Conservation (phyloP, 2,329 filamentous ascomycete genomes). For the Calonectria naviculata region DNA sequence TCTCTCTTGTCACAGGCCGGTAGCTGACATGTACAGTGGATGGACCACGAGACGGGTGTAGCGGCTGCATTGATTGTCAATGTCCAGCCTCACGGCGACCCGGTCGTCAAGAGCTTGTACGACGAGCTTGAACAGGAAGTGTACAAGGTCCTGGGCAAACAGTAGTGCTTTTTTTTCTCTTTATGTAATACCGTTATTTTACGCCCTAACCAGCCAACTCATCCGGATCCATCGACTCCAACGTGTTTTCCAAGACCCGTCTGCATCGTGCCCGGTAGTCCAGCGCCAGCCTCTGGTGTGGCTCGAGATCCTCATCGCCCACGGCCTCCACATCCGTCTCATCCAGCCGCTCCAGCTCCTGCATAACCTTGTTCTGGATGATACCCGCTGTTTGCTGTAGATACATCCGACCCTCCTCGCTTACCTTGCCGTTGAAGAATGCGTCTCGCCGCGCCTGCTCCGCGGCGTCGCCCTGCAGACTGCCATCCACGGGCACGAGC, state of each 20-base stretch:
- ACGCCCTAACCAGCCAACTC: slow-evolving; percentile 39
- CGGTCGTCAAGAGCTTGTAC: slow-evolving; percentile 47
- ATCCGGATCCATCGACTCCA: slow-evolving; percentile 51
- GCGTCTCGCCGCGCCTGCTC: slow-evolving; percentile 37
- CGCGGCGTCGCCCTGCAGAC: slow-evolving; percentile 37
- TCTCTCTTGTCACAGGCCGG: background rate
- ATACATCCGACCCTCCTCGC: slow-evolving; percentile 37
- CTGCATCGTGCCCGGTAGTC: slow-evolving; percentile 62
- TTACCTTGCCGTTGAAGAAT: slow-evolving; percentile 47
- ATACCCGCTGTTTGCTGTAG: slow-evolving; percentile 52
- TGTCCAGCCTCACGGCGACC: slow-evolving; percentile 51
- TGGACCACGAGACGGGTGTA: slow-evolving; percentile 52
- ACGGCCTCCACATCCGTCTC: slow-evolving; percentile 58
- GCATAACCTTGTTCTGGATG: slow-evolving; percentile 56
- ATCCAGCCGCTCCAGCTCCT: slow-evolving; percentile 56
- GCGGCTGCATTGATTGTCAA: slow-evolving; percentile 52
- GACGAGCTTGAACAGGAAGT: slow-evolving; percentile 53
- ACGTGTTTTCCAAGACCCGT: slow-evolving; percentile 57
- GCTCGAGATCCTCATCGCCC: slow-evolving; percentile 53
- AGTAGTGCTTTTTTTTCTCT: slow-evolving; percentile 2
- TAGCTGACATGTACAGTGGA: slow-evolving; percentile 42
- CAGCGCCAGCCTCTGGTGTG: slow-evolving; percentile 59
- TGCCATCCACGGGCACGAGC: slow-evolving; percentile 38
- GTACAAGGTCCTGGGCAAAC: slow-evolving; percentile 42
- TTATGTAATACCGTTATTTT: slow-evolving; percentile 6